Evolutionary conservation across 78 protist genomes (phyloP).

Genomic region (Pelomyxa schiedti): DNA sequence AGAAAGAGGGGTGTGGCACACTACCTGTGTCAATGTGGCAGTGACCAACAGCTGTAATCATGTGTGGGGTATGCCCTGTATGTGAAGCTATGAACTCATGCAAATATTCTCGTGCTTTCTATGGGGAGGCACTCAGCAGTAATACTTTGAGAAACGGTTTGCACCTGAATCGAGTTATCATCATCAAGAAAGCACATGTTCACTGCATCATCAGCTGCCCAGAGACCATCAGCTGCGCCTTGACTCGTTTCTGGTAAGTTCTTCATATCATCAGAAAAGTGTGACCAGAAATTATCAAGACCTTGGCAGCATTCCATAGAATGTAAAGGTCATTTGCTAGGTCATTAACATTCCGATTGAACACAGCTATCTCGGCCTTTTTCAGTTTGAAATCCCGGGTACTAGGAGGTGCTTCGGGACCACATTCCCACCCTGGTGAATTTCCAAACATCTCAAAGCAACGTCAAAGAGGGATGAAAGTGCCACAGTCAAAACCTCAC

Average conservation of each 20-base stretch:
- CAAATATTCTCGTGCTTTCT: too few relatives aligned
- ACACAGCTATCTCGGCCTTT: slow-evolving; percentile 10
- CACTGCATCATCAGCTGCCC: background rate
- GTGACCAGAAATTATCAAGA: slow-evolving; percentile 9
- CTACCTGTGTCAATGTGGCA: slow-evolving; percentile 52
- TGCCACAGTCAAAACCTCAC: too few relatives aligned
- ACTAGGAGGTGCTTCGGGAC: slow-evolving; percentile 22
- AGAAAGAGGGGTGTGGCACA: background rate
- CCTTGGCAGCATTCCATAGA: slow-evolving; percentile 38
- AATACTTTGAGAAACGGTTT: slow-evolving; percentile 13
- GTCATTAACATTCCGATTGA: slow-evolving; percentile 11
- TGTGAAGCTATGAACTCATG: too few relatives aligned
- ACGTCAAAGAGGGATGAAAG: too few relatives aligned
- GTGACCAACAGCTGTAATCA: slow-evolving; percentile 23
- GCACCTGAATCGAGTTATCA: background rate
- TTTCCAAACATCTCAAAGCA: slow-evolving; percentile 68
- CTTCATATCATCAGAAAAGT: slow-evolving; percentile 18
- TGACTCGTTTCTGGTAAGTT: slow-evolving; percentile 15
- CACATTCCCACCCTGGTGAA: slow-evolving; percentile 26
- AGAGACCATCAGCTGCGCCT: slow-evolving; percentile 1
- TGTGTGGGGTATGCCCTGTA: slow-evolving; percentile 20
- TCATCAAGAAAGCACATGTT: slow-evolving; percentile 3
- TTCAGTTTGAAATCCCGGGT: slow-evolving; percentile 16
- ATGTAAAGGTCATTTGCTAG: slow-evolving; percentile 20
- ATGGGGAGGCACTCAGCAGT: slow-evolving; percentile 15